Percentiles rank a stretch among this genome's conserved stretches.
Conservation (phyloP, 352 stramenopile species). For the Peronospora destructor region DNA sequence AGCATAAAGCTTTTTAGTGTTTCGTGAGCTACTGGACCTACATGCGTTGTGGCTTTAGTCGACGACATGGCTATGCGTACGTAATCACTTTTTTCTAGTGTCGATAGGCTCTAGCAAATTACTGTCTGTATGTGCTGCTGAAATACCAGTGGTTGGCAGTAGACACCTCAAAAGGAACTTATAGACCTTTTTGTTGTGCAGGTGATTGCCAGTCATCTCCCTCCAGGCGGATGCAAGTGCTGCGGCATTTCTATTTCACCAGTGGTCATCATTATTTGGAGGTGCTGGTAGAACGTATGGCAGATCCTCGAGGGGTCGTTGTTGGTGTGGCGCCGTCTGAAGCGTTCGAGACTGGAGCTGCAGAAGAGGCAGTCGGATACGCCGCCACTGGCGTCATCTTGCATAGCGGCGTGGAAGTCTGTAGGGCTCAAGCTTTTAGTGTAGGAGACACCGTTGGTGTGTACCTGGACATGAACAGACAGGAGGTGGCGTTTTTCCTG, state of each 20-base stretch:
- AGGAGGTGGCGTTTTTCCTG: conserved; percentile 36
- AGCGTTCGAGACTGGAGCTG: conserved; percentile 21
- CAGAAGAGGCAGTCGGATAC: conserved; percentile 31
- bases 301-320: conserved; percentile 19
- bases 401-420: conserved; percentile 30
- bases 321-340: conserved; percentile 31
- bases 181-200: conserved; percentile 1
- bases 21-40: conserved; percentile 7
- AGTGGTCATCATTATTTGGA: conserved; percentile 49
- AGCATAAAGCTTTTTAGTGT: too few relatives aligned
- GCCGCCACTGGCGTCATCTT: conserved; percentile 31
- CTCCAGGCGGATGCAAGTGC: conserved; percentile 24
- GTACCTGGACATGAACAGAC: conserved; percentile 41
- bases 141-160: neutral
- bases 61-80: conserved; percentile 26
- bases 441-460: conserved; percentile 40
- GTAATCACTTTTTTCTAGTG: conserved; percentile 1
- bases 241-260: conserved; percentile 50
- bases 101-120: neutral
- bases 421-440: conserved; percentile 22
- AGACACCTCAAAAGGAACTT: too few relatives aligned
- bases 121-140: conserved; percentile 2
- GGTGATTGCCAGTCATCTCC: conserved; percentile 19
- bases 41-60: conserved; percentile 10
- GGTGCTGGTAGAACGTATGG: conserved; percentile 30